A percentile compares a stretch with the other conserved stretches of the same genome.
phyloP scores from a whole-genome alignment of 305 asterid genomes.

The Fraxinus nigra region DNA sequence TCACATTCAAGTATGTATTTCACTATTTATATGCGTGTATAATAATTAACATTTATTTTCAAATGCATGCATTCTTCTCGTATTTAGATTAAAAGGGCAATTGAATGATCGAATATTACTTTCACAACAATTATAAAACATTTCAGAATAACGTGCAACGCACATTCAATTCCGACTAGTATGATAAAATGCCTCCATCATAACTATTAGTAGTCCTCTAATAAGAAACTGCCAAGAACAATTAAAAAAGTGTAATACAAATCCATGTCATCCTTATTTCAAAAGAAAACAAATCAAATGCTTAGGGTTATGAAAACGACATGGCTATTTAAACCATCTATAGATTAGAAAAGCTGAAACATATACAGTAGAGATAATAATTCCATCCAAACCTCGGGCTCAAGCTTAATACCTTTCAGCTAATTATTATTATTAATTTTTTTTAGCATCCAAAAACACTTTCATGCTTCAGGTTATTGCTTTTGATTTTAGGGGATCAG shows the following conservation, averaged over 20 bases:
- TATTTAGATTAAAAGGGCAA: not conserved
- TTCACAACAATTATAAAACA: not conserved
- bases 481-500: not conserved
- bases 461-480: not conserved
- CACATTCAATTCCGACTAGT: not conserved
- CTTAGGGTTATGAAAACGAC: no score
- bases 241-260: not conserved
- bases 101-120: not conserved
- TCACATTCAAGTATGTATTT: not conserved
- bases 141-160: not conserved
- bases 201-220: not conserved
- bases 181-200: not conserved
- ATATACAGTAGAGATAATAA: not conserved
- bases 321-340: not conserved
- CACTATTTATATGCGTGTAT: not conserved
- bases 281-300: not conserved
- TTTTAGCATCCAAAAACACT: not conserved
- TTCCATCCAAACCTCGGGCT: not conserved
- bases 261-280: not conserved
- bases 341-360: not conserved
- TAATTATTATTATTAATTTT: not conserved
- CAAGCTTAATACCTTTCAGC: not conserved
- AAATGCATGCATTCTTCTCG: not conserved
- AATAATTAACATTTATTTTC: not conserved
- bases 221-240: slow-evolving; percentile 10